Evolutionary conservation across 2,329 filamentous ascomycete genomes (phyloP).

Genomic region (Xylaria hypoxylon): DNA sequence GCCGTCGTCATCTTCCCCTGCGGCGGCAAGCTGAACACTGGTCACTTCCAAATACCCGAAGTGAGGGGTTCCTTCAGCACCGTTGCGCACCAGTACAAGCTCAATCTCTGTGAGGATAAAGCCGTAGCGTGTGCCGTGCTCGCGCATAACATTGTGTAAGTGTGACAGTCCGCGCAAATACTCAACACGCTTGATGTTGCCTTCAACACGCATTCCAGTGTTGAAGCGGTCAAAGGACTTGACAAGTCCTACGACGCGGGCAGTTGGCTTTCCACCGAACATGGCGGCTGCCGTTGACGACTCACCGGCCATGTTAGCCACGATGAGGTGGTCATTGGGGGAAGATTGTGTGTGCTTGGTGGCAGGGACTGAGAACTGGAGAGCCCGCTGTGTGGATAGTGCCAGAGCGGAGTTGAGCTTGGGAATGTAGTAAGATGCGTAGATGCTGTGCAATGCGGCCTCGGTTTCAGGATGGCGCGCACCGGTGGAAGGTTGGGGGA

Average conservation of each 20-base stretch:
- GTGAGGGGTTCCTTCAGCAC: constrained; percentile 76
- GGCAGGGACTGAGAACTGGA: constrained; percentile 61
- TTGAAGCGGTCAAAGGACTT: constrained; percentile 96
- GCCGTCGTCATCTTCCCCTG: constrained; percentile 50
- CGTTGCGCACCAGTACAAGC: constrained; percentile 87
- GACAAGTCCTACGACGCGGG: constrained; percentile 74
- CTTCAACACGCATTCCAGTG: constrained; percentile 89
- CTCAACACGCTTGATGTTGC: constrained; percentile 85
- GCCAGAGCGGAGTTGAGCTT: constrained; percentile 88
- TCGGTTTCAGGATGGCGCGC: constrained; percentile 83
- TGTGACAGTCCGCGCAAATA: constrained; percentile 89
- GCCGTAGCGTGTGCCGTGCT: constrained; percentile 91
- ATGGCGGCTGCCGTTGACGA: constrained; percentile 65
- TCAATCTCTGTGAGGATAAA: constrained; percentile 98
- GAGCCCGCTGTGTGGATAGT: constrained; percentile 76
- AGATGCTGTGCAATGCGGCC: constrained; percentile 78
- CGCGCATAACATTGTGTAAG: constrained; percentile 91
- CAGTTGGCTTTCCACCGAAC: constrained; percentile 60
- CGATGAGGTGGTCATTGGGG: constrained; percentile 69
- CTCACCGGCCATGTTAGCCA: constrained; percentile 71
- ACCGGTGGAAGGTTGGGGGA: constrained; percentile 68
- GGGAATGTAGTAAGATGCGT: constrained; percentile 81
- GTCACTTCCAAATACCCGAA: constrained; percentile 89
- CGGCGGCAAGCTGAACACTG: constrained; percentile 67
- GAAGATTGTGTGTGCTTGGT: constrained; percentile 46